Conservation (phyloP, 441 rosid genomes). For the Arabidopsis lyrata region DNA sequence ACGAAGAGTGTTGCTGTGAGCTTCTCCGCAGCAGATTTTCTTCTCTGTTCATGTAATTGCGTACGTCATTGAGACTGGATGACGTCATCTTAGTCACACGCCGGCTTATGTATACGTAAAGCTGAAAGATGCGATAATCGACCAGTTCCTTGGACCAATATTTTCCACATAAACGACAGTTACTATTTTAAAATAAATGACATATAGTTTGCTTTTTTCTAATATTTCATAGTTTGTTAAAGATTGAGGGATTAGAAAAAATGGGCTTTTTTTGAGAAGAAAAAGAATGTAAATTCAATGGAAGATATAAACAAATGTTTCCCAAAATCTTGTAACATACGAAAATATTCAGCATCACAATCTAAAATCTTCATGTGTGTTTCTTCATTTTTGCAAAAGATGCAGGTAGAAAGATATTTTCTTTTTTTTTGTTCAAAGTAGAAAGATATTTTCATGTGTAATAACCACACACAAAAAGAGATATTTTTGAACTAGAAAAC, state of each 20-base stretch:
- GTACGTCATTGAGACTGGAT: neutral
- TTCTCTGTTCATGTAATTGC: neutral
- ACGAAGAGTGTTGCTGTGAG: neutral
- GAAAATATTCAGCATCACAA: neutral
- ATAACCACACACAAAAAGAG: neutral
- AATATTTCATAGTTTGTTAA: neutral
- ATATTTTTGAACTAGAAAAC: neutral
- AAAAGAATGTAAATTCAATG: neutral
- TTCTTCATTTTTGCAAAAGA: neutral
- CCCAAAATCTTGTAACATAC: neutral
- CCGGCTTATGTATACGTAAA: slow-evolving; percentile 6
- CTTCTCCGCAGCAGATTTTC: slow-evolving; percentile 17
- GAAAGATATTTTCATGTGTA: neutral
- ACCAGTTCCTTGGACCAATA: slow-evolving; percentile 9
- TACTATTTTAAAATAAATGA: neutral
- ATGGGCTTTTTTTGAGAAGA: neutral
- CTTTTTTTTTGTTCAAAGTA: too few relatives aligned
- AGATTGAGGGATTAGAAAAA: neutral
- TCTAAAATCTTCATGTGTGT: neutral
- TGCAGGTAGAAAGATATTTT: neutral
- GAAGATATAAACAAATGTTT: neutral
- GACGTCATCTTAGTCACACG: slow-evolving; percentile 29
- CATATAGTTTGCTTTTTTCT: neutral
- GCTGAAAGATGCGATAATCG: slow-evolving; percentile 32
- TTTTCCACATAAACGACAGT: slow-evolving; percentile 5